Evolutionary conservation across 2,329 filamentous ascomycete genomes (phyloP), one percentile per base, ranked within the genome.

Genomic region (Didymella lethalis): DNA sequence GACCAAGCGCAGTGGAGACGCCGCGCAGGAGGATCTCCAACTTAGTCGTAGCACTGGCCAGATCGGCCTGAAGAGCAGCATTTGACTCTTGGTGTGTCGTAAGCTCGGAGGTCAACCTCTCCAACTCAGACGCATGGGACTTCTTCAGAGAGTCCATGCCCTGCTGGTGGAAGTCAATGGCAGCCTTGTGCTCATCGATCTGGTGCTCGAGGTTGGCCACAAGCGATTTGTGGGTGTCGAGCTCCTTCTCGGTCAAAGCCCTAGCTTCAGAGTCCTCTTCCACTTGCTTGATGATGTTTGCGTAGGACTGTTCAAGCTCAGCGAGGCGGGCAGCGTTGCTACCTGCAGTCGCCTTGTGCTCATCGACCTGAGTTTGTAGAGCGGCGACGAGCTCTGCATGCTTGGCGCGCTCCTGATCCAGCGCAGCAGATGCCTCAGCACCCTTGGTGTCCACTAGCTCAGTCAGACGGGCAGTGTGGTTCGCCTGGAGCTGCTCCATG

Each of bases 311-410:
- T 76, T 97, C 92, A 14, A 97, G 83, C 64, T 90, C 86, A 3
- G 87, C 83, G 29, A 97, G 88, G 68, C 88, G 91, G 38, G 84
- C 74, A 12, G 87, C 82, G 68, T 93, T 91, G 64, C 81, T 84
- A 63, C 85, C 84, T 67, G 96, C 89, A 36, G 90, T 86, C 3
- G 84, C 80, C 78, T 91, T 93, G 79, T 96, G 93, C 72, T 92
- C 88, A 50, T 93, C 88, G 52, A 97, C 89, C 73, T 96, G 89
- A 59, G 79, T 83, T 62, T 90, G 90, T 41, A 97, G 78, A 23
- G 79, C 72, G 53, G 83, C 81, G 11, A 87, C 77, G 23, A 83
- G 82, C 36, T 84, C 81, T 59, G 87, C 81, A 25, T 82, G 79
- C 64, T 78, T 77, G 4, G 66, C 38, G 16, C 75, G 75, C 70